Evolutionary conservation across 306 rosid genomes (phyloP), one percentile per base, ranked within the genome.

Genomic region (Trifolium pratense): DNA sequence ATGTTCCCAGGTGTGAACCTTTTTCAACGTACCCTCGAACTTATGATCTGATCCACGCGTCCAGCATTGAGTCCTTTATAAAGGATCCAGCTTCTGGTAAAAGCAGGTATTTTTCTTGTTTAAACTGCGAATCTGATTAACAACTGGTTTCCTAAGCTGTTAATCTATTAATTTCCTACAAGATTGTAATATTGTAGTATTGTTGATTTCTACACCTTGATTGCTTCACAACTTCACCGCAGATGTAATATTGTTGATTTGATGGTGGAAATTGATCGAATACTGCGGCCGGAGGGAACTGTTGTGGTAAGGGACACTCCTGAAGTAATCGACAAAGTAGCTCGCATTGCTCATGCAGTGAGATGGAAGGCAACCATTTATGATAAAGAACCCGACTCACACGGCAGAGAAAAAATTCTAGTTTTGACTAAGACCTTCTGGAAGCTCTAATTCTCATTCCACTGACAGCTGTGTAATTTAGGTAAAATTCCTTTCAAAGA

Each of bases 1-100:
- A 74, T 79, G 67, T 40, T 76, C 43, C 18, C 83, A 94, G 98
- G 98, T 94, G 98, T 60, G 98, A 94, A 81, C 96, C 98, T 20
- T 94, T 94, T 86, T 94, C 98, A 15, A 94, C 98, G 0, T 94
- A 94, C 73, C 98, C 98, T 46, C 97, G 98, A 61, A 81, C 90
- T 29, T 94, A 94, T 61, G 98, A 94, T 80, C 85, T 94, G 65
- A 84, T 94, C 81, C 98, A 94, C 57, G 98, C 88, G 43, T 37
- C 86, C 9, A 79, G 86, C 75, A 89, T 94, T 59, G 97, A 88
- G 70, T 94, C 95, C 20, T 97, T 94, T 70, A 75, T 82, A 46
- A 83, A 84, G 77, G 86, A 85, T 86, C 87, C 84, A 74, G 84
- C 78, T 62, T 85, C 96, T 68, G 83, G 89, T 68, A 82, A 89